phyloP scores from a whole-genome alignment of 1,139 yeast species.

The Yamadazyma spencermartinsiae region DNA sequence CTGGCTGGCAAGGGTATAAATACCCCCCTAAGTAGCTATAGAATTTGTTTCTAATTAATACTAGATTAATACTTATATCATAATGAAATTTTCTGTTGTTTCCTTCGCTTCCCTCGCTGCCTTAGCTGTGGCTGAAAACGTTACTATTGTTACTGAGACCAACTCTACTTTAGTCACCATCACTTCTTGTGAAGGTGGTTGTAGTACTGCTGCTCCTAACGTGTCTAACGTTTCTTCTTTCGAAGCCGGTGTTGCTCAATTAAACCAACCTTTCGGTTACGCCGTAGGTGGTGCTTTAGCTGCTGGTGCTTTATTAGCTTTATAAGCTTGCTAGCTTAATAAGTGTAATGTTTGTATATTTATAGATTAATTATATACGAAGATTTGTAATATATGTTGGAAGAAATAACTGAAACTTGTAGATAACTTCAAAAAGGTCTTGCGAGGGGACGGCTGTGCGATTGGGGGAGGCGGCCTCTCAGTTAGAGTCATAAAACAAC shows the following conservation, averaged over 20 bases:
- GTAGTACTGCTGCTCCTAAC: slow-evolving; percentile 26
- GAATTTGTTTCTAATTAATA: background rate
- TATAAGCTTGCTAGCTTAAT: slow-evolving; percentile 27
- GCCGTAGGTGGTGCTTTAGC: slow-evolving; percentile 46
- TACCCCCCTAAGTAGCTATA: background rate
- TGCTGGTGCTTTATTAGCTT: slow-evolving; percentile 51
- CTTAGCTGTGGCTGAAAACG: slow-evolving; percentile 27
- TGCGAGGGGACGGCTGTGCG: too few relatives aligned
- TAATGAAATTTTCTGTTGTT: slow-evolving; percentile 38
- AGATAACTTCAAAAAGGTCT: background rate
- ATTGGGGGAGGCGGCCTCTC: too few relatives aligned
- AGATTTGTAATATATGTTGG: slow-evolving; percentile 2
- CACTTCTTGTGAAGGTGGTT: slow-evolving; percentile 33
- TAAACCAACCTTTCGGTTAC: slow-evolving; percentile 19
- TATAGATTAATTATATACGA: slow-evolving; percentile 1
- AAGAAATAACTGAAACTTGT: too few relatives aligned
- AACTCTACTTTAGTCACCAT: slow-evolving; percentile 29
- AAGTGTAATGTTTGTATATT: slow-evolving; percentile 4
- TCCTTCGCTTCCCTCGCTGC: slow-evolving; percentile 40
- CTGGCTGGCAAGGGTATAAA: background rate
- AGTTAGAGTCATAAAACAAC: too few relatives aligned
- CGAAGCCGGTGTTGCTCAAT: slow-evolving; percentile 28
- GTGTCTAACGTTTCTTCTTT: slow-evolving; percentile 35
- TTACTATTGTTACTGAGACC: slow-evolving; percentile 9
- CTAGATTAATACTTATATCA: slow-evolving; percentile 2